Conservation (phyloP, 2,329 filamentous ascomycete species). For the Alternaria atra region DNA sequence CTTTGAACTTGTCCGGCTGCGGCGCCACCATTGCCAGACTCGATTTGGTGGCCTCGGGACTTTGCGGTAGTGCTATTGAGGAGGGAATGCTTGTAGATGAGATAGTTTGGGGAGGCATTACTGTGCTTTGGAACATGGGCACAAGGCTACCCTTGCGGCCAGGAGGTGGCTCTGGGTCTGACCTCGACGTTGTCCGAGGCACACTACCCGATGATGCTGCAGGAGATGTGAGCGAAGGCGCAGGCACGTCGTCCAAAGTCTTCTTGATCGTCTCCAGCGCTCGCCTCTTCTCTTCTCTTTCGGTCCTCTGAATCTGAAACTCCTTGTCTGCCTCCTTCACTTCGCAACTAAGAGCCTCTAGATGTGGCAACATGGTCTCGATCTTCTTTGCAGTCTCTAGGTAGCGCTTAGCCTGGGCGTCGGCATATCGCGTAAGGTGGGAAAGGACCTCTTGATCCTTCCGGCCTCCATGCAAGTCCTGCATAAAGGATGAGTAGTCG, state of each 20-base stretch:
- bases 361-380: conserved; percentile 83
- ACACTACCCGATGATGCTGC: conserved; percentile 36
- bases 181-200: conserved; percentile 30
- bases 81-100: conserved; percentile 36
- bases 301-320: conserved; percentile 93
- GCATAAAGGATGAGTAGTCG: conserved; percentile 99
- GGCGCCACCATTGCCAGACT: conserved; percentile 40
- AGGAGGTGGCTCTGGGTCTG: conserved; percentile 36
- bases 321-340: conserved; percentile 96
- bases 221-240: conserved; percentile 31
- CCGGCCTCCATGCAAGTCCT: conserved; percentile 97
- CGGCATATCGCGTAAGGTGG: conserved; percentile 91
- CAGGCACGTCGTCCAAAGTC: conserved; percentile 44
- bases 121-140: conserved; percentile 47
- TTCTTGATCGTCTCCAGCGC: conserved; percentile 86
- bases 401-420: conserved; percentile 85
- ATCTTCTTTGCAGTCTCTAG: conserved; percentile 85
- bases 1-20: conserved; percentile 76
- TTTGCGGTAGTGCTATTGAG: conserved; percentile 38
- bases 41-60: conserved; percentile 39
- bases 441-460: conserved; percentile 98
- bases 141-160: conserved; percentile 45
- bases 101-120: conserved; percentile 40
- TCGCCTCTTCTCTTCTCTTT: conserved; percentile 92
- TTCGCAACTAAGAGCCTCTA: conserved; percentile 87